Evolutionary conservation across 768 basidiomycete genomes (phyloP), one percentile per base, ranked within the genome.

Genomic region (Trametes coccinea): DNA sequence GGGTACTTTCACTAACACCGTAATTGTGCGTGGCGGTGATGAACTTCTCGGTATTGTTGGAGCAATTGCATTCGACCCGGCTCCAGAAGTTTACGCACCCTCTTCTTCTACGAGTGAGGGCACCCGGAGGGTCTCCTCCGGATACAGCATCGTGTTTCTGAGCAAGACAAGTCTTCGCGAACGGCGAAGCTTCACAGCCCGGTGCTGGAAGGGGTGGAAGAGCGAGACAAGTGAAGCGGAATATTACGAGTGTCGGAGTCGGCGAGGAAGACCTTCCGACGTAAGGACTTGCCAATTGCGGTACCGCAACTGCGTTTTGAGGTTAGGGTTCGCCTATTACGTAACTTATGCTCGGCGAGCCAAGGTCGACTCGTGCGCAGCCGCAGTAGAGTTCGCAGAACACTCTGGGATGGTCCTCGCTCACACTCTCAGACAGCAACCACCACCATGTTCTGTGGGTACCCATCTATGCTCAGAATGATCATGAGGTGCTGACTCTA

Each of bases 401-500:
- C 22, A 43, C 16, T n/a, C 47, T 27, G 37, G 40, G 52, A 41
- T 43, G 50, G 34, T 5, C 48, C 34, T 37, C 31, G 9, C 40
- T 29, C 59, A 59, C 53, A 43, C 39, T 14, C 59, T 51, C 47
- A 6, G 27, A 54, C 63, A 52, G 56, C 68, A 53, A 69, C 54
- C 44, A 66, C 51, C 58, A 60, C 22, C 46, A 62, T 48, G 64
- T 70, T 74, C 62, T 70, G 74, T 75, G 52, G 56, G 73, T 68
- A 11, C 13, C 9, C 3, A 9, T 39, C 46, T 10, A 30, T 22
- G 9, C 43, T 27, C 2, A 10, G 33, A 22, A 13, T 47, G 13
- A 22, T 29, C 22, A 22, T 40, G 33, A 14, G 11, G 17, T 49
- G n/a, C 55, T 62, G 45, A 61, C 22, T 22, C 22, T 22, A 53